Base-by-base conservation (phyloP, 805 yeast species). In the Soucietia sequanensis region DNA sequence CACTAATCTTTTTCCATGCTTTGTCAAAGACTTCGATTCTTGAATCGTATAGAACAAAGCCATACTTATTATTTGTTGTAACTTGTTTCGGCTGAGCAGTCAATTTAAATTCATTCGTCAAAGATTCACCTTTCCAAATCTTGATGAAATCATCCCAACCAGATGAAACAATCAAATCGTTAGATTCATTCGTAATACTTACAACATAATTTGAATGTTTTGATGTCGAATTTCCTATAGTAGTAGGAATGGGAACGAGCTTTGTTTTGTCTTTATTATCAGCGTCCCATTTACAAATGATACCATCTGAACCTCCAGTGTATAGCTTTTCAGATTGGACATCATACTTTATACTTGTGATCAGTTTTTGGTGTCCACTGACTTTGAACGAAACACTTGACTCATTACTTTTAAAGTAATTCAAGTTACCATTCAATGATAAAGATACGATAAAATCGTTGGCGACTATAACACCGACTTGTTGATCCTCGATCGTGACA, bases 61-160 rank as follows among this genome's bases (percentile, higher is more conserved):
- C 44, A 2, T 42, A 34, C 9, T 58, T 56, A 3, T 47, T 54
- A 18, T 69, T 42, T 10, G 59, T 47, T 2, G 50, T 41, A 4
- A 62, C 32, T 31, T 52, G 60, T 39, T 60, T 65, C n/a, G 74
- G 72, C 46, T 68, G 74, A 1, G 45, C 24, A 17, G 48, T 35
- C 33, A 58, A 45, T 22, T 7, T 33, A 21, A 12, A 33, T 35
- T 26, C 50, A 37, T 3, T 34, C 34, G 10, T 39, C 46, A n/a
- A 15, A 8, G 31, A 11, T 12, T 9, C 11, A 13, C 41, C 41
- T 10, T 49, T 39, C 68, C 70, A 62, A 11, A 54, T 27, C 50
- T 74, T 76, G 30, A 89, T 49, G 10, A 76, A 76, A 52, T 87
- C 95, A 60, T 91, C 99, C 98, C 98, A 93, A 3, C 90, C 95